Percentiles rank a stretch among this genome's conserved stretches.
Evolutionary conservation across 352 stramenopile species (phyloP).

Genomic region (Pythium aristosporum): DNA sequence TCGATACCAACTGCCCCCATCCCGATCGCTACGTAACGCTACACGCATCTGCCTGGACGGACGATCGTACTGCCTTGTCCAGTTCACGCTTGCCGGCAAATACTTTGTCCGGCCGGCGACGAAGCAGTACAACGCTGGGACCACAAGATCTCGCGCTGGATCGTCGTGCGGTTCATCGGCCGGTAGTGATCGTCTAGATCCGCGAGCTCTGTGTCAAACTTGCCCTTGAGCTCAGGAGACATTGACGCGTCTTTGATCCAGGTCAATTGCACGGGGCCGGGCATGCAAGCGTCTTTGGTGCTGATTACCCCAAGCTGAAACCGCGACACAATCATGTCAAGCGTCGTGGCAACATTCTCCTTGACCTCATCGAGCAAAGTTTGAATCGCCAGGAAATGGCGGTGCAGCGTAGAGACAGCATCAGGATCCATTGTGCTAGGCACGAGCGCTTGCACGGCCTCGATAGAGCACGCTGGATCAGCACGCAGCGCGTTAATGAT

Average conservation of each 20-base stretch:
- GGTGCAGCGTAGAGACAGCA: neutral
- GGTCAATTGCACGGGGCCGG: neutral
- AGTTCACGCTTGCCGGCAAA: neutral
- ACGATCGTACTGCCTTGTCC: neutral
- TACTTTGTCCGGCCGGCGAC: neutral
- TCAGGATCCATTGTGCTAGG: neutral
- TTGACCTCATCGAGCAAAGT: neutral
- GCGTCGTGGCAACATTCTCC: neutral
- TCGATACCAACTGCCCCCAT: neutral
- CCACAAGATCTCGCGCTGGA: neutral
- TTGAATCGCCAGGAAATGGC: slow-evolving; percentile 2
- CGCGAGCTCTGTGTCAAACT: neutral
- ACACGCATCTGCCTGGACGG: neutral
- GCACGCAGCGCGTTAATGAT: neutral
- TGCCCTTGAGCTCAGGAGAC: neutral
- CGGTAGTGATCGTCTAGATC: neutral
- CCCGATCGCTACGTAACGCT: neutral
- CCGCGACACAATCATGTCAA: neutral
- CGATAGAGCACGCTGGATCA: neutral
- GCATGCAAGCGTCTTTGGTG: neutral
- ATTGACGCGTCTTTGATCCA: neutral
- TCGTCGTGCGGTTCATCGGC: neutral
- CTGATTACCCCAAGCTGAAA: neutral
- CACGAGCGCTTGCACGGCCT: neutral
- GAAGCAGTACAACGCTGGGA: neutral